phyloP scores from a whole-genome alignment of 2,329 filamentous ascomycete species.

The Thielaviopsis cerberus region DNA sequence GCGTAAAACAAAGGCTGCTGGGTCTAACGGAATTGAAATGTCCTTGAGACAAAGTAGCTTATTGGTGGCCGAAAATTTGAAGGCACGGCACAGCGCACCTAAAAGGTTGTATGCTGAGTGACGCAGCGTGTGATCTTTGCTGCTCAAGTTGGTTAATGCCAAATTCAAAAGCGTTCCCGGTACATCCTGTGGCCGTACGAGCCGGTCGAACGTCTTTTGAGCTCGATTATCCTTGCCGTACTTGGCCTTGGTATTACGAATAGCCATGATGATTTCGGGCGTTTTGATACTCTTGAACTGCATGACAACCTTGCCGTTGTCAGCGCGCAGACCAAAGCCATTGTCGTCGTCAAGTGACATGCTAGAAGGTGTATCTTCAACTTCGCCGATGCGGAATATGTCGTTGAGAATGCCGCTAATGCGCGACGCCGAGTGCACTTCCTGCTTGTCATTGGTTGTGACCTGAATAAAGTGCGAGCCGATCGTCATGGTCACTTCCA shows the following conservation, averaged over 20 bases:
- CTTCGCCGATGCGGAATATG: conserved; percentile 47
- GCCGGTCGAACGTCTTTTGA: conserved; percentile 42
- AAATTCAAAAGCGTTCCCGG: conserved; percentile 51
- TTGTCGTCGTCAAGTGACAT: conserved; percentile 48
- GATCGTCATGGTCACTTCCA: conserved; percentile 50
- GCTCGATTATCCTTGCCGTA: conserved; percentile 43
- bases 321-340: conserved; percentile 47
- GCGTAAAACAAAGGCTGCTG: conserved; percentile 44
- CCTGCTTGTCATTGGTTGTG: conserved; percentile 49
- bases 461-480: conserved; percentile 53
- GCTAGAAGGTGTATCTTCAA: conserved; percentile 47
- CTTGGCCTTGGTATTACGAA: conserved; percentile 44
- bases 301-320: conserved; percentile 53
- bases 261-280: conserved; percentile 42
- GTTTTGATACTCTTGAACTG: conserved; percentile 51
- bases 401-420: conserved; percentile 49
- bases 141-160: conserved; percentile 47
- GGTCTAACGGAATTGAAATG: conserved; percentile 42
- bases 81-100: conserved; percentile 46
- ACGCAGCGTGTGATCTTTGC: conserved; percentile 38
- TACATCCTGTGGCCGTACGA: conserved; percentile 51
- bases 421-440: conserved; percentile 42
- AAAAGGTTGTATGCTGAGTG: conserved; percentile 50
- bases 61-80: conserved; percentile 45
- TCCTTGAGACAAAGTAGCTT: conserved; percentile 45